These are phyloP conservation scores for Paspalum vaginatum DNA, from an alignment of 176 grass and related monocot genomes.

Conservation along the genomic window DNA sequence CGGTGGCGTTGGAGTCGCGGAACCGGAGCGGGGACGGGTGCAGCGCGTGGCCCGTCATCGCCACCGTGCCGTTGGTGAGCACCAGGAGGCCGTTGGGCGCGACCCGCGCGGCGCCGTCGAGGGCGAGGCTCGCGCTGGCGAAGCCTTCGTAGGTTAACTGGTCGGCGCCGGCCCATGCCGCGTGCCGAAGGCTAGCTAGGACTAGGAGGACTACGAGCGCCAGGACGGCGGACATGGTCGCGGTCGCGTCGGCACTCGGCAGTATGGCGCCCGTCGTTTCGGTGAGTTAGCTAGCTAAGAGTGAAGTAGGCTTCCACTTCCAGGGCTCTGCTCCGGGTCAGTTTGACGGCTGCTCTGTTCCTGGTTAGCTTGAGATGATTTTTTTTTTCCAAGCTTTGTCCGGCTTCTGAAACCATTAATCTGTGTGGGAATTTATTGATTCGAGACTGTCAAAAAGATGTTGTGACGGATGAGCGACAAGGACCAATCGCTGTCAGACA, in stretches of 20 bases:
- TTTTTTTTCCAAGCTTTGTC: neutral
- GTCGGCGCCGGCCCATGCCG: neutral
- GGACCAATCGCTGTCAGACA: neutral
- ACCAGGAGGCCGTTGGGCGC: neutral
- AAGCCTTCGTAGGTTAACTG: conserved; percentile 15
- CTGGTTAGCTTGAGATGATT: neutral
- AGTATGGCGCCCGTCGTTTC: neutral
- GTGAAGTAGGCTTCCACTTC: neutral
- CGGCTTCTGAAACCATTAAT: neutral
- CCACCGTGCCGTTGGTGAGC: conserved; percentile 24
- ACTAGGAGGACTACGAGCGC: neutral
- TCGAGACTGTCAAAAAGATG: neutral
- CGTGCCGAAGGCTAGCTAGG: neutral
- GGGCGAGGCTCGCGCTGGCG: neutral
- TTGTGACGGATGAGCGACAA: neutral
- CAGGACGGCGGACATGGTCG: neutral
- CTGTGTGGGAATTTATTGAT: neutral
- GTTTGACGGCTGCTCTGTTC: neutral
- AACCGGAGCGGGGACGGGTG: conserved; percentile 1
- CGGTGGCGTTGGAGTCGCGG: neutral
- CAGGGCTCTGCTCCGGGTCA: neutral
- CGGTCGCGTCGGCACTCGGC: no score
- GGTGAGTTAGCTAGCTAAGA: neutral
- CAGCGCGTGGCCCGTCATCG: conserved; percentile 17
- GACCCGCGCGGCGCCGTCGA: conserved; percentile 15